A percentile compares a stretch with the other conserved stretches of the same genome.
phyloP scores from a whole-genome alignment of 306 rosid genomes.

The Hippophae rhamnoides region DNA sequence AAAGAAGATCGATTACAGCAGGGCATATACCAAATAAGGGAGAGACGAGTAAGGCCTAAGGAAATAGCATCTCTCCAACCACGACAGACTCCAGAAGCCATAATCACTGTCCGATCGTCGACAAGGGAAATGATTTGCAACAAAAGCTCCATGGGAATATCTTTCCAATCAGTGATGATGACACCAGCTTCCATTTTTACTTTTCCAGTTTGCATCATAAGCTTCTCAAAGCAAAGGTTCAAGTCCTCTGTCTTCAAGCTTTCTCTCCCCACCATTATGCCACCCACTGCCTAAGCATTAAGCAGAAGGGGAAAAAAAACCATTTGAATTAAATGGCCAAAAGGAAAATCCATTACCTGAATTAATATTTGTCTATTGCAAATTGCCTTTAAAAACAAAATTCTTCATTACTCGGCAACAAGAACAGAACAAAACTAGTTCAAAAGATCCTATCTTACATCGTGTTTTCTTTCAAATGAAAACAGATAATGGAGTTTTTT shows the following conservation, averaged over 20 bases:
- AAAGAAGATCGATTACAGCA: not conserved
- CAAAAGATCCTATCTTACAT: too few relatives aligned
- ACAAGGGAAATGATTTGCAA: constrained; percentile 64
- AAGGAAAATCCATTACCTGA: too few relatives aligned
- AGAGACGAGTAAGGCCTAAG: constrained; percentile 65
- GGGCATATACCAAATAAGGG: constrained; percentile 63
- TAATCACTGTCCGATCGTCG: constrained; percentile 66
- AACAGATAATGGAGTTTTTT: too few relatives aligned
- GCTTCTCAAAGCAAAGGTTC: constrained; percentile 72
- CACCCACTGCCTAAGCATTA: constrained; percentile 14
- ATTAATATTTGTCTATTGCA: too few relatives aligned
- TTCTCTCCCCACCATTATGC: constrained; percentile 56
- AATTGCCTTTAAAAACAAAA: too few relatives aligned
- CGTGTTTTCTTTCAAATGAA: too few relatives aligned
- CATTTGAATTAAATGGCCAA: too few relatives aligned
- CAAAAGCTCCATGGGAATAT: constrained; percentile 89
- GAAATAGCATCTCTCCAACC: constrained; percentile 91
- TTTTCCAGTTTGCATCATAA: constrained; percentile 54
- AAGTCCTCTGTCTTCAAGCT: constrained; percentile 51
- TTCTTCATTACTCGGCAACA: too few relatives aligned
- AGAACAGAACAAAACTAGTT: too few relatives aligned
- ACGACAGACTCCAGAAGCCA: constrained; percentile 79
- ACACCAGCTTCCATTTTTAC: constrained; percentile 48
- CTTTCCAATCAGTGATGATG: constrained; percentile 65
- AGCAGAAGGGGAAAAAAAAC: too few relatives aligned